A percentile compares a stretch with the other conserved stretches of the same genome.
phyloP scores from a whole-genome alignment of 805 yeast genomes.

The Starmerella sp. region DNA sequence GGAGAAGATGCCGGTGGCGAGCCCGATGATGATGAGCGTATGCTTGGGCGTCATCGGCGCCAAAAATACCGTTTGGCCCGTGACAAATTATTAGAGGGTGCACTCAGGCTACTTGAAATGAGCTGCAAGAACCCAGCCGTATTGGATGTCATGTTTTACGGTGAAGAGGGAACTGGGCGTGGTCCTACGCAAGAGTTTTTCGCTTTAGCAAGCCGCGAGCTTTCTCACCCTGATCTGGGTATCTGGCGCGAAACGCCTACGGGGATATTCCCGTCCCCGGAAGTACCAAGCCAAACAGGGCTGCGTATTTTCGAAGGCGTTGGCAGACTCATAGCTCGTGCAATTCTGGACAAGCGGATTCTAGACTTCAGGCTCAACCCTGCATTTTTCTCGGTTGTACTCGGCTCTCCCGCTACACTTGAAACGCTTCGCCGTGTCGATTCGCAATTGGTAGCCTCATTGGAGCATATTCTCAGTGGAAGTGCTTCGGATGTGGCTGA shows the following conservation, averaged over 20 bases:
- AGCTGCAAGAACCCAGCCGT: conserved; percentile 73
- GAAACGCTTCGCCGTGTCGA: conserved; percentile 18
- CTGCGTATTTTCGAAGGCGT: conserved; percentile 49
- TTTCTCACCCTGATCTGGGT: conserved; percentile 42
- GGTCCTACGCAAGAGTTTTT: conserved; percentile 96
- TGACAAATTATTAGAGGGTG: conserved; percentile 57
- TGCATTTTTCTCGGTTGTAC: conserved; percentile 53
- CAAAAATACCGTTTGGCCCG: conserved; percentile 74
- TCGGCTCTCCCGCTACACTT: conserved; percentile 19
- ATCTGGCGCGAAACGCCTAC: conserved; percentile 54
- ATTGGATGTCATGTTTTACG: conserved; percentile 75
- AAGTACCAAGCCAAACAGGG: conserved; percentile 13
- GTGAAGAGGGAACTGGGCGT: conserved; percentile 90
- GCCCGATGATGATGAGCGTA: conserved; percentile 2
- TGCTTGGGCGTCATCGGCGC: conserved; percentile 60
- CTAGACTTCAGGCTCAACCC: conserved; percentile 71
- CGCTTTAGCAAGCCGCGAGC: conserved; percentile 65
- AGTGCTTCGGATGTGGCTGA: conserved; percentile 40
- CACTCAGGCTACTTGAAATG: conserved; percentile 61
- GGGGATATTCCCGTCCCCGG: conserved; percentile 56
- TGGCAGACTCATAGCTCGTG: conserved; percentile 79
- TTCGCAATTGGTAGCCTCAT: conserved; percentile 15
- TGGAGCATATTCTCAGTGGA: conserved; percentile 12
- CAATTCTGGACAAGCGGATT: conserved; percentile 76
- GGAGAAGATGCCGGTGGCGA: not conserved